Conservation (phyloP, 768 basidiomycete genomes). For the Collybia nuda region DNA sequence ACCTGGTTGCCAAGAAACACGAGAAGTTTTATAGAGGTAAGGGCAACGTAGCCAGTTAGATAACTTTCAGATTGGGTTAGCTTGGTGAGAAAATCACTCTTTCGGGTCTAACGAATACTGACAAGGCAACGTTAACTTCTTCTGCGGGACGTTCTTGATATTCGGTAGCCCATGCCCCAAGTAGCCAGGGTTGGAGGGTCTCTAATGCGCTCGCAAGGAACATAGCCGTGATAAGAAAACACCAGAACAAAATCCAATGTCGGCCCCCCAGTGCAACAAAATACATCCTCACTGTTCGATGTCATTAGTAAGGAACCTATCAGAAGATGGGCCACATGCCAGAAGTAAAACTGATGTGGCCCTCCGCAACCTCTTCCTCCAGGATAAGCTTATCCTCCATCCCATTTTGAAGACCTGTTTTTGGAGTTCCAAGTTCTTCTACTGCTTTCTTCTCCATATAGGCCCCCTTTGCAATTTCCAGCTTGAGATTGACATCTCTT, state of each 20-base stretch:
- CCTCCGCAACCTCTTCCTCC: slow-evolving; percentile 60
- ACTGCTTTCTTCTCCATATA: slow-evolving; percentile 20
- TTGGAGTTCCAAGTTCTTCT: slow-evolving; percentile 18
- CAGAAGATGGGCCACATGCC: slow-evolving; percentile 16
- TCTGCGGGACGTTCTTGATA: slow-evolving; percentile 30
- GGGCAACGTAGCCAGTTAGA: slow-evolving; percentile 33
- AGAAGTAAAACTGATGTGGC: slow-evolving; percentile 53
- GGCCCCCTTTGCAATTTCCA: slow-evolving; percentile 28
- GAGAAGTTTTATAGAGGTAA: slow-evolving; percentile 26
- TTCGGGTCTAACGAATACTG: slow-evolving; percentile 38
- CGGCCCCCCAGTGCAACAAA: slow-evolving; percentile 34
- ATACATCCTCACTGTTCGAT: slow-evolving; percentile 31
- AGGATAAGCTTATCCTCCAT: slow-evolving; percentile 56
- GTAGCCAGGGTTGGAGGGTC: slow-evolving; percentile 37
- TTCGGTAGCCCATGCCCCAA: slow-evolving; percentile 42
- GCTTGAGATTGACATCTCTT: slow-evolving; percentile 27
- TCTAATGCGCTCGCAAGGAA: slow-evolving; percentile 17
- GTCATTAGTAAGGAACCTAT: slow-evolving; percentile 9
- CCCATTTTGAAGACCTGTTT: slow-evolving; percentile 17
- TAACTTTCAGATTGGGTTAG: slow-evolving; percentile 35
- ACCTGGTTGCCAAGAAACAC: slow-evolving; percentile 29
- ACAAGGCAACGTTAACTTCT: slow-evolving; percentile 31
- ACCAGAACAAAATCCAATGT: slow-evolving; percentile 32
- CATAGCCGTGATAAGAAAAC: slow-evolving; percentile 18
- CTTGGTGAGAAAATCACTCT: background rate